Evolutionary conservation across 345 rosid genomes (phyloP), one percentile per base, ranked within the genome.

Genomic region (Linum trigynum): DNA sequence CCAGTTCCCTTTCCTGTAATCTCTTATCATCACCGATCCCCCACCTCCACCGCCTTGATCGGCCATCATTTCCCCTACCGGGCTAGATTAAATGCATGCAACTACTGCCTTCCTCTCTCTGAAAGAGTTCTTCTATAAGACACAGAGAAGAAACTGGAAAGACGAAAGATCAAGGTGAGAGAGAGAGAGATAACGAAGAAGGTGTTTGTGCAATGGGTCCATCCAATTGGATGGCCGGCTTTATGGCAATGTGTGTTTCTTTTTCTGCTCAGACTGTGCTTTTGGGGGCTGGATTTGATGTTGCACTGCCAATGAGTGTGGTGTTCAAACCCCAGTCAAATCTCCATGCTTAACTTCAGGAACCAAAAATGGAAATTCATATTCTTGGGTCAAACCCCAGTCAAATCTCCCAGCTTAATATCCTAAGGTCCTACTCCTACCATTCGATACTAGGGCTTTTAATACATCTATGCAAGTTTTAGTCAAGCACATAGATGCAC

Each of bases 1-100:
- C 95, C 98, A 91, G 70, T 91, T 91, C 3, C 90, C 96, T 76
- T 91, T 91, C 69, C 88, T 83, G 74, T 91, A 89, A 35, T 89
- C 96, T 75, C 96, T 91, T 76, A 72, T 78, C 57, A 69, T 48
- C 3, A 48, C 53, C 32, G 32, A 23, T 23, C 32, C 32, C 3
- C 53, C 55, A 66, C 68, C 51, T 57, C 65, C 76, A 15, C 82
- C 81, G 57, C 84, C 77, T 64, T 82, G 87, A 69, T 85, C 86
- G 67, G 85, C 81, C 92, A 85, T 79, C 92, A 85, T 79, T 35
- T 51, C 32, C 32, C 32, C 32, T 0, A 1, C 32, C 32, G 75
- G 64, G 58, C 57, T 15, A 32, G 17, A 16, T 39, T 63, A 70
- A 62, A 43, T 39, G 69, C 72, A 61, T 75, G 83, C 74, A 66